Percentiles rank a stretch among this genome's conserved stretches.
These are phyloP conservation scores for Alternaria arborescens DNA, from an alignment of 2,329 filamentous ascomycete species.

Conservation along the genomic window DNA sequence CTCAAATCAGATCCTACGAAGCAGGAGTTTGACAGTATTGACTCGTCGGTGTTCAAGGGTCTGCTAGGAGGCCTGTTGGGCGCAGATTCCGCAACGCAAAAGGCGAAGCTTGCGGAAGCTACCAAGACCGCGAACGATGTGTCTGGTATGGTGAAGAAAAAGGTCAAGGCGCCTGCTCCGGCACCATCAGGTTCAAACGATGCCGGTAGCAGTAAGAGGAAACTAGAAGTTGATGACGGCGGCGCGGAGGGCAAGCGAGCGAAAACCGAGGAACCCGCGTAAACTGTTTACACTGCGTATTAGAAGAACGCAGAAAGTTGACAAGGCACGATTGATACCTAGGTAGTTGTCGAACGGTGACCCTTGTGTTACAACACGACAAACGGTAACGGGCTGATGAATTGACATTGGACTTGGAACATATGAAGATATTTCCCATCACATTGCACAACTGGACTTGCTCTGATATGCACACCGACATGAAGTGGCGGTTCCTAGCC, in stretches of 20 bases:
- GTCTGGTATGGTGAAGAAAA: conserved; percentile 76
- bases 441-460: not conserved
- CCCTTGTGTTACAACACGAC: too few species aligned
- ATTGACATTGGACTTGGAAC: not conserved
- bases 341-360: not conserved
- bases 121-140: conserved; percentile 79
- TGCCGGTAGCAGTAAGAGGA: conserved; percentile 41
- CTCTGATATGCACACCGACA: not conserved
- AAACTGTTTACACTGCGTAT: not conserved
- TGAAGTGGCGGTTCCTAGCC: not conserved
- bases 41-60: conserved; percentile 62
- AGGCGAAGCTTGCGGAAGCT: conserved; percentile 74
- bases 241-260: conserved; percentile 40
- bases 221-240: conserved; percentile 40
- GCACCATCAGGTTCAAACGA: conserved; percentile 17
- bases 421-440: not conserved
- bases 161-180: conserved; percentile 59
- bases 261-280: conserved; percentile 43
- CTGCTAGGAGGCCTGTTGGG: conserved; percentile 71
- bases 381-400: not conserved
- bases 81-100: conserved; percentile 67
- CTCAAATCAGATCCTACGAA: conserved; percentile 68
- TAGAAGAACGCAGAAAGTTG: too few species aligned
- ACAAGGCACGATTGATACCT: not conserved
- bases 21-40: conserved; percentile 51